These are phyloP conservation scores for Aegilops speltoides DNA, from an alignment of 176 grass and related monocot species.

Conservation along the genomic window DNA sequence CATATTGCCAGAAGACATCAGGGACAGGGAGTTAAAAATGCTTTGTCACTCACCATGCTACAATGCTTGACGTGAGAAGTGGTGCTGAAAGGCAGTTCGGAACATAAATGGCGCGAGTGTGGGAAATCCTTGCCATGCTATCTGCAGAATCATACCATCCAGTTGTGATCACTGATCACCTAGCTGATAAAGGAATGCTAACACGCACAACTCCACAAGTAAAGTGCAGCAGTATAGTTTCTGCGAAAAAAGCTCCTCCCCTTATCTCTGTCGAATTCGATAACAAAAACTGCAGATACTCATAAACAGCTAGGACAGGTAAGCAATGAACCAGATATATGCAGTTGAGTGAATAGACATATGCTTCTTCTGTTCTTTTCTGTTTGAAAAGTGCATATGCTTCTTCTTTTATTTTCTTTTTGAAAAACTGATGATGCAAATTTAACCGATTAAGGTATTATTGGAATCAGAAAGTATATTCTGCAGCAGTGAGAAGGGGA, in stretches of 20 bases:
- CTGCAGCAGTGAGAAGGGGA: neutral
- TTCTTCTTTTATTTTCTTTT: no score
- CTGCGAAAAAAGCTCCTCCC: neutral
- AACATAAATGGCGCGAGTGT: conserved; percentile 80
- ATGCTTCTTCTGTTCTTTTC: no score
- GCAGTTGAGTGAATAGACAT: no score
- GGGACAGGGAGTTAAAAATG: neutral
- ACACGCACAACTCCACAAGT: neutral
- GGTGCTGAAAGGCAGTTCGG: conserved; percentile 62
- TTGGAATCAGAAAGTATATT: neutral
- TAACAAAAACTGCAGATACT: neutral
- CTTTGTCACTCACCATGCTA: conserved; percentile 53
- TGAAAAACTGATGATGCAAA: neutral
- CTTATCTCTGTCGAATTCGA: neutral
- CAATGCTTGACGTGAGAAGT: conserved; percentile 75
- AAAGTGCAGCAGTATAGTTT: neutral
- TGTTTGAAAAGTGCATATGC: no score
- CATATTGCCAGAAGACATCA: neutral
- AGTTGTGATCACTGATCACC: neutral
- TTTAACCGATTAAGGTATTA: conserved; percentile 1
- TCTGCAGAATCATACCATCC: conserved; percentile 16
- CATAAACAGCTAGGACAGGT: neutral
- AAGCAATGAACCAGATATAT: neutral
- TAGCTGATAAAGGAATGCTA: neutral
- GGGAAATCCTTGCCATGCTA: conserved; percentile 92